phyloP scores from a whole-genome alignment of 23 red algal species.

The Gracilaria vermiculophylla region DNA sequence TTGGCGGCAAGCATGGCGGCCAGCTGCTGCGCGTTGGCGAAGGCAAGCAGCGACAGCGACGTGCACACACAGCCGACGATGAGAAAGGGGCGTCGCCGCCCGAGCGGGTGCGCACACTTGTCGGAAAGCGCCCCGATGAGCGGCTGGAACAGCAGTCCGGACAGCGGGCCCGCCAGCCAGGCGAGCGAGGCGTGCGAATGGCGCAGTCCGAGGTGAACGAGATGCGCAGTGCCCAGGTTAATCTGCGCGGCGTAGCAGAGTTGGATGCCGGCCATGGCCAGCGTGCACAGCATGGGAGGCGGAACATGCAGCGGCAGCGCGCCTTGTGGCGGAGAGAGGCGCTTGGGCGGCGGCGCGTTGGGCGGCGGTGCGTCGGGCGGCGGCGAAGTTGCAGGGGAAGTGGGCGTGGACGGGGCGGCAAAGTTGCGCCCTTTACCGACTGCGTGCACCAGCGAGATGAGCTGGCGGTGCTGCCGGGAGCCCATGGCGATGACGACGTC shows the following conservation, averaged over 20 bases:
- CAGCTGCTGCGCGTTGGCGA: conserved; percentile 50
- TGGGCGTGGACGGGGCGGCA: background rate
- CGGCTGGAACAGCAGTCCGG: conserved; percentile 85
- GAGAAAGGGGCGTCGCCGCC: conserved; percentile 81
- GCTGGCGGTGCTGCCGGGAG: background rate
- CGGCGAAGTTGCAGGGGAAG: background rate
- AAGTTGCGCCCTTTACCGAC: background rate
- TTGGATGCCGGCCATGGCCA: conserved; percentile 85
- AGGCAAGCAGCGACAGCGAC: conserved; percentile 55
- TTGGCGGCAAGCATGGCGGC: background rate
- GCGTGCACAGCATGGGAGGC: conserved; percentile 54
- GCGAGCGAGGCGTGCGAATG: conserved; percentile 66
- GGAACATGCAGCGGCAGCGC: background rate
- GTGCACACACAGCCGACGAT: conserved; percentile 69
- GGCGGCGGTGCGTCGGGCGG: background rate
- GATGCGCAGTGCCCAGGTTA: conserved; percentile 66
- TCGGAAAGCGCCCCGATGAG: conserved; percentile 80
- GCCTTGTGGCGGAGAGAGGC: background rate
- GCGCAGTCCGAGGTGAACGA: conserved; percentile 66
- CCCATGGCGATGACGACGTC: background rate
- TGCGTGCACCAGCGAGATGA: background rate
- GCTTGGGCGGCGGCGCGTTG: background rate
- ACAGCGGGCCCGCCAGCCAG: conserved; percentile 92
- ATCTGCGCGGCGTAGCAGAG: conserved; percentile 85
- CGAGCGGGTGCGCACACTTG: conserved; percentile 51